phyloP scores from a whole-genome alignment of 345 rosid species.

The Cardamine resedifolia region DNA sequence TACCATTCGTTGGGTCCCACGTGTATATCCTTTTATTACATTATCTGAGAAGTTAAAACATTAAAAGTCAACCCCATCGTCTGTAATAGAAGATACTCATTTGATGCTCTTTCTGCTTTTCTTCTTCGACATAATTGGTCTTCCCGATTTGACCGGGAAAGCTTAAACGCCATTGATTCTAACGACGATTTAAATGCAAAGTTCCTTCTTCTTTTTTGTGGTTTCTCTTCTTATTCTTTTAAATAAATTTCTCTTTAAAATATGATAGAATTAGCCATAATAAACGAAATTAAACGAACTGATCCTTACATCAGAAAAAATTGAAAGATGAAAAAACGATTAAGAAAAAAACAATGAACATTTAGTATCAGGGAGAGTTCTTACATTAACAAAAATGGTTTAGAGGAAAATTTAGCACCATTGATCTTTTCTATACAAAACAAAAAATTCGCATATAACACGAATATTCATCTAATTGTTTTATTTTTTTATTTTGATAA shows the following conservation, averaged over 20 bases:
- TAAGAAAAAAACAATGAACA: neutral
- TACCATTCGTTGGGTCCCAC: constrained; percentile 1
- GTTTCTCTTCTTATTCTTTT: too few relatives aligned
- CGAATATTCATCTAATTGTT: neutral
- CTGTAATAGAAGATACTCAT: constrained; percentile 18
- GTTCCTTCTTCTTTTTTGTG: neutral
- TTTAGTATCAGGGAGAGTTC: neutral
- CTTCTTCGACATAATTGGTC: constrained; percentile 33
- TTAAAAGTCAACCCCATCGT: constrained; percentile 28
- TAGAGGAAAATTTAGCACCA: neutral
- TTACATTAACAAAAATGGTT: neutral
- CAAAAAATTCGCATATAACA: neutral
- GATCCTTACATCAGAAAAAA: neutral
- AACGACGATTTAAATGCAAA: constrained; percentile 22
- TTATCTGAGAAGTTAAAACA: constrained; percentile 21
- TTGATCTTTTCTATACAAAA: neutral
- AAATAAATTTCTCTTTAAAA: neutral
- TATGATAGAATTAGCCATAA: neutral
- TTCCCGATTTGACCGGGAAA: constrained; percentile 23
- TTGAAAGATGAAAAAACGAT: neutral
- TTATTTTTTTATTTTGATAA: too few relatives aligned
- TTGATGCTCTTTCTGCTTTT: constrained; percentile 28
- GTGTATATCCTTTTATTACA: neutral
- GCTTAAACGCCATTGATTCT: constrained; percentile 17
- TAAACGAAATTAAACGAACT: neutral